A percentile compares a stretch with the other conserved stretches of the same genome.
These are phyloP conservation scores for Leccinum solheimii DNA, from an alignment of 1,284 basidiomycete species.

Conservation along the genomic window DNA sequence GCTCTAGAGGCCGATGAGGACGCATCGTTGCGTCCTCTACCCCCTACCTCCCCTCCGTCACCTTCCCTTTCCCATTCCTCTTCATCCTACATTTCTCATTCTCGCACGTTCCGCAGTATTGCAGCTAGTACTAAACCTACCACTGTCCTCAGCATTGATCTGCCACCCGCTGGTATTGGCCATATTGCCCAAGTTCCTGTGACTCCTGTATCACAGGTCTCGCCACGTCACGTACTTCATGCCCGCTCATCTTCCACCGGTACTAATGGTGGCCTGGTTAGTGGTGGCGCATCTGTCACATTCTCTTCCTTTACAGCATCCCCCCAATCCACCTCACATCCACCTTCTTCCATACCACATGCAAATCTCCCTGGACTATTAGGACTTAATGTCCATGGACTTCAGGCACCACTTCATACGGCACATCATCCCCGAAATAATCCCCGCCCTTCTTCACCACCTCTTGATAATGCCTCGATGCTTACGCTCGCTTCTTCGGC, in stretches of 20 bases:
- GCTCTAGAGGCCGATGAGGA: constrained; percentile 84
- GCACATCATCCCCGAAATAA: constrained; percentile 93
- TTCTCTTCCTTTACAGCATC: constrained; percentile 67
- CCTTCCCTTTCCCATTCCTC: constrained; percentile 80
- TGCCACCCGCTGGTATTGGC: constrained; percentile 74
- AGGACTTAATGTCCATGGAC: constrained; percentile 29
- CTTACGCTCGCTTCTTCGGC: constrained; percentile 92
- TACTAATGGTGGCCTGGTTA: constrained; percentile 42
- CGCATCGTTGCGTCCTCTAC: constrained; percentile 82
- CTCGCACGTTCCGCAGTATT: constrained; percentile 78
- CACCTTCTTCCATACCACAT: constrained; percentile 43
- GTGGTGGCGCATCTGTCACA: constrained; percentile 60
- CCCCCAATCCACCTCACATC: constrained; percentile 46
- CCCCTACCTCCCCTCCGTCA: constrained; percentile 81
- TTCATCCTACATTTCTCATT: constrained; percentile 75
- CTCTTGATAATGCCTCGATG: constrained; percentile 88
- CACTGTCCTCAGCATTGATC: constrained; percentile 86
- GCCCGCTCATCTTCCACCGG: constrained; percentile 58
- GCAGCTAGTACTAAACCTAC: constrained; percentile 94
- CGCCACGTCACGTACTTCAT: constrained; percentile 51
- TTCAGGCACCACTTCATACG: constrained; percentile 86
- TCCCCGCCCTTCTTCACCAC: constrained; percentile 86
- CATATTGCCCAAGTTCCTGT: constrained; percentile 87
- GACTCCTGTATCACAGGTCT: constrained; percentile 50
- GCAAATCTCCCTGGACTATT: constrained; percentile 30